Base-by-base conservation (phyloP, 2,329 filamentous ascomycete species). In the Tolypocladium guangdongense region DNA sequence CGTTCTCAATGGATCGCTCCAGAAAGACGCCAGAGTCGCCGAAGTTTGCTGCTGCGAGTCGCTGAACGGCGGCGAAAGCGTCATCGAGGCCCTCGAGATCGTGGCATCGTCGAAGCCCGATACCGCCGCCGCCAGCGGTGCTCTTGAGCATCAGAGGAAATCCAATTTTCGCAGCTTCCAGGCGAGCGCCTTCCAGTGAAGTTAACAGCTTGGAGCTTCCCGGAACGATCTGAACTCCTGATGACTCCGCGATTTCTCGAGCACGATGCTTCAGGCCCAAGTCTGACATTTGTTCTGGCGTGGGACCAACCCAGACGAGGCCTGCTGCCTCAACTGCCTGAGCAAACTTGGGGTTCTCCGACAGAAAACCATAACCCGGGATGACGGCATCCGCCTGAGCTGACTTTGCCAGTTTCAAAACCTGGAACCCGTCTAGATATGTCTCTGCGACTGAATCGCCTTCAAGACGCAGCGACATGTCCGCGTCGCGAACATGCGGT, bases 401-500 rank as follows among this genome's bases (percentile, higher is more conserved):
- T 3, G 70, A 63, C 43, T 72, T 73, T 11, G 81, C 80, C n/a
- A 83, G 72, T 4, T 69, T 62, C 20, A 84, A 66, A 38, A 81
- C 77, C 38, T 83, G 78, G 36, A 82, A 74, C 27, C 82, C 84
- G 64, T 89, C 83, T 14, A 90, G 78, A 61, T 89, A 83, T 1
- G 85, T 83, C 1, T 68, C 64, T 0, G 59, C 59, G 1, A 71
- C 60, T 2, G 65, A 62, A 5, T 50, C 57, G 0, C 81, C 79
- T 4, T 82, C 78, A 3, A 90, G 74, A 50, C 82, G 84, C 49
- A 87, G 74, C 3, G 85, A 78, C 60, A 81, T 78, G 1, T 86
- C 83, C 5, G 86, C 87, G 61, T 78, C 80, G 53, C 84, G 69
- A 11, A 86, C 85, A 68, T 90, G 86, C 56, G 86, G 81, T n/a